These are phyloP conservation scores for Helicocarpus griseus DNA, from an alignment of 2,329 filamentous ascomycete species.

Conservation along the genomic window DNA sequence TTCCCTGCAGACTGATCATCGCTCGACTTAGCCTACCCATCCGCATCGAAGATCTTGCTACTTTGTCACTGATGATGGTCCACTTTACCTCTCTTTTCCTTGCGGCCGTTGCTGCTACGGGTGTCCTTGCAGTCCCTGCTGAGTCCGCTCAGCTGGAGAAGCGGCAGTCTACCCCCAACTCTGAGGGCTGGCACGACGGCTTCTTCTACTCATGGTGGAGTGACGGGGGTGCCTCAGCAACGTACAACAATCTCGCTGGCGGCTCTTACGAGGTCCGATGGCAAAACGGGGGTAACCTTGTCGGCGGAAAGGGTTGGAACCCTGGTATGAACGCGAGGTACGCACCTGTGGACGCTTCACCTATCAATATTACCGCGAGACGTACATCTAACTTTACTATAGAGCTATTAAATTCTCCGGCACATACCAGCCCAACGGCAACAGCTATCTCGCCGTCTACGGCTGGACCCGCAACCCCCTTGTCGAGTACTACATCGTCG, in stretches of 20 bases:
- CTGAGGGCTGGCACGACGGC: conserved; percentile 45
- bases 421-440: conserved; percentile 39
- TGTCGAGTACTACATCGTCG: conserved; percentile 6
- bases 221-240: conserved; percentile 42
- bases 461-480: conserved; percentile 22
- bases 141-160: conserved; percentile 4
- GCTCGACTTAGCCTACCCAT: too few species aligned
- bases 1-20: too few species aligned
- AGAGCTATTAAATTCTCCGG: conserved; percentile 44
- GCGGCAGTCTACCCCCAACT: conserved; percentile 36
- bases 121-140: conserved; percentile 8
- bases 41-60: too few species aligned
- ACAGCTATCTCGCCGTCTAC: conserved; percentile 40
- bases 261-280: conserved; percentile 44
- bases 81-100: conserved; percentile 13
- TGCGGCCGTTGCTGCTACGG: conserved; percentile 5
- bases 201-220: conserved; percentile 55
- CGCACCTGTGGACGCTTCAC: conserved; percentile 4
- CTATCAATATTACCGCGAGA: not conserved
- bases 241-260: conserved; percentile 45
- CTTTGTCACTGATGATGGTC: too few species aligned
- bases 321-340: conserved; percentile 26
- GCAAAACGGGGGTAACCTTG: conserved; percentile 41
- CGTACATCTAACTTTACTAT: not conserved
- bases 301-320: conserved; percentile 44